Conservation (phyloP, 768 basidiomycete genomes). For the Pleurotus tuber-regium region DNA sequence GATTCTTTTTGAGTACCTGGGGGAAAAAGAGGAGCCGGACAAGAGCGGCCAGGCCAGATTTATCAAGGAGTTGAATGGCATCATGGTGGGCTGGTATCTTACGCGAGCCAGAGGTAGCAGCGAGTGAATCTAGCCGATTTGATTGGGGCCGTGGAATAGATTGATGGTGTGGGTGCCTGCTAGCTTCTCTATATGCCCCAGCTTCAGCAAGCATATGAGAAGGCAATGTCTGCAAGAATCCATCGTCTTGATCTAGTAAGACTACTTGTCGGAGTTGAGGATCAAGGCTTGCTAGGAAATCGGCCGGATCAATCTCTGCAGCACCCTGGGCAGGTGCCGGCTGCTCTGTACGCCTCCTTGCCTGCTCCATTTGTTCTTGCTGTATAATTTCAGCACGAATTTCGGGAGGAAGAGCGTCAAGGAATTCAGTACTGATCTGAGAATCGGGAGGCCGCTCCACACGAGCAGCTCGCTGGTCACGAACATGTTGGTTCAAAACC, state of each 20-base stretch:
- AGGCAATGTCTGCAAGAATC: constrained; percentile 77
- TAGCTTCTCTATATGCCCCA: constrained; percentile 60
- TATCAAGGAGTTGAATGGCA: constrained; percentile 92
- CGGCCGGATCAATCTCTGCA: constrained; percentile 82
- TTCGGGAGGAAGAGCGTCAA: constrained; percentile 94
- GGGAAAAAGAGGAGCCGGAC: constrained; percentile 96
- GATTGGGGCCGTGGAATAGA: constrained; percentile 22
- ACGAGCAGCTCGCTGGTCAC: constrained; percentile 82
- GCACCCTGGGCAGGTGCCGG: constrained; percentile 40
- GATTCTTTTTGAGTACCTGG: constrained; percentile 80
- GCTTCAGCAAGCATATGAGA: constrained; percentile 87
- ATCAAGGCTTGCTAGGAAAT: constrained; percentile 90
- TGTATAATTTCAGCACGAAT: constrained; percentile 96
- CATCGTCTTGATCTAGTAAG: constrained; percentile 84
- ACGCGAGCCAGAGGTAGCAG: constrained; percentile 30
- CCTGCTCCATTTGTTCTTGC: constrained; percentile 85
- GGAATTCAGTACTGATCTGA: constrained; percentile 91
- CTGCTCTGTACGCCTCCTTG: constrained; percentile 49
- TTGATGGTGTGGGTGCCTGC: constrained; percentile 26
- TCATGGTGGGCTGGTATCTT: constrained; percentile 69
- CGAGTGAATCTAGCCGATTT: background rate
- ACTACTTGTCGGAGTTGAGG: constrained; percentile 89
- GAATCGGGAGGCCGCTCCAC: constrained; percentile 77
- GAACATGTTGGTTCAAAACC: constrained; percentile 94
- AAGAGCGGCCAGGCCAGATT: constrained; percentile 81